Base-by-base conservation (phyloP, 305 asterid genomes). In the Lippia alba region DNA sequence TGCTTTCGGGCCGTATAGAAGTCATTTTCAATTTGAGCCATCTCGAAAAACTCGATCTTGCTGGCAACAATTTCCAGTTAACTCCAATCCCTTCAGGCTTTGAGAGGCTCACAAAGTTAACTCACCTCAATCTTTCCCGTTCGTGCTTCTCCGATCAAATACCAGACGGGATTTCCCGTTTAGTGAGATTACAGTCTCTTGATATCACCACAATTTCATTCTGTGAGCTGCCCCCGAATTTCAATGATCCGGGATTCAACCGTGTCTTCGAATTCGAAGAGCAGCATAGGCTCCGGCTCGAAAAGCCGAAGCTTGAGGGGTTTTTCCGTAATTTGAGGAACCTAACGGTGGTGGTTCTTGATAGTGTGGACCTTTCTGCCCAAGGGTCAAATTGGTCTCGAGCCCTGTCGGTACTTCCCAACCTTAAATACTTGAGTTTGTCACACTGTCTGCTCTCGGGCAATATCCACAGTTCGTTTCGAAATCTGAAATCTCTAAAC, bases 341-440 rank as follows among this genome's bases (percentile, higher is more conserved):
- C 20, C 51, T 72, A 24, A 72, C 48, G 17, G 78, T 60, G 34
- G 33, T 77, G 4, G 5, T 11, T 56, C 74, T 77, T 17, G 78
- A 77, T 48, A 6, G 17, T 72, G 81, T 77, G 54, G 81, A 77
- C 61, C 81, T 77, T 58, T 77, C 81, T 11, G 77, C 81, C 56
- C 83, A 74, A 66, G 79, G 79, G 14, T 55, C 74, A 2, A 68
- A 16, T 70, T 68, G 79, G 79, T 68, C 79, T 55, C 74, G n/a
- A 74, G 79, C 74, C 15, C 56, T 74, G 39, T 68, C 74, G 0
- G 74, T 17, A 16, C 77, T 72, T 61, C 56, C 77, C 5, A 74
- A 66, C 46, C 74, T 78, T 70, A 60, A 68, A 68, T 36, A 61
- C 66, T 46, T 74, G 48, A 67, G 74, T 54, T 45, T 74, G 74